These are phyloP conservation scores for Erucastrum elatum DNA, from an alignment of 345 rosid genomes.

Conservation along the genomic window DNA sequence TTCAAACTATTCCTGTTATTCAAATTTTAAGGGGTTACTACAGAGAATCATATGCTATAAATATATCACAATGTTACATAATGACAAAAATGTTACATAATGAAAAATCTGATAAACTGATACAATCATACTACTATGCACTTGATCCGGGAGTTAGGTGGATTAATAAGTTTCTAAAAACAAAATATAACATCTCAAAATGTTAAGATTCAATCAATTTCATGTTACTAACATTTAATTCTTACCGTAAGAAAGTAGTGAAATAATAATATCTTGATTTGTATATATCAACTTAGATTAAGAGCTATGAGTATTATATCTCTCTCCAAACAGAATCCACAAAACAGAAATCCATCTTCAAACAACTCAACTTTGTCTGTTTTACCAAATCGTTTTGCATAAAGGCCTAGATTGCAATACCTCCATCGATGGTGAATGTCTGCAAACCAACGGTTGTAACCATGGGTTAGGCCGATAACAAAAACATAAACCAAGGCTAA, in stretches of 20 bases:
- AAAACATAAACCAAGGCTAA: constrained; percentile 6
- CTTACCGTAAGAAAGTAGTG: background rate
- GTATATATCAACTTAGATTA: too few relatives aligned
- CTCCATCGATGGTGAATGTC: constrained; percentile 92
- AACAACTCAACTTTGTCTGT: constrained; percentile 11
- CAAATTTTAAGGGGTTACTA: too few relatives aligned
- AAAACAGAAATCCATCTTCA: constrained; percentile 4
- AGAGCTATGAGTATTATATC: too few relatives aligned
- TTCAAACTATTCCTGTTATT: too few relatives aligned
- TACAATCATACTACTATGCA: too few relatives aligned
- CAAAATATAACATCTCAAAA: background rate
- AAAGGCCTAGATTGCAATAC: constrained; percentile 74
- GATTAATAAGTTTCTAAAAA: too few relatives aligned
- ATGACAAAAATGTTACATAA: too few relatives aligned
- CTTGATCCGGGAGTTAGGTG: background rate
- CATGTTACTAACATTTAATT: background rate
- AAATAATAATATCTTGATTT: background rate
- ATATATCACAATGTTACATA: too few relatives aligned
- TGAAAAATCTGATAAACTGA: too few relatives aligned
- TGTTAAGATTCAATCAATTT: background rate
- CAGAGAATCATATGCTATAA: too few relatives aligned
- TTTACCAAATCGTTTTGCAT: constrained; percentile 1
- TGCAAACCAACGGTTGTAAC: constrained; percentile 42
- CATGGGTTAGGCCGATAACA: constrained; percentile 10
- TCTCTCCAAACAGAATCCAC: constrained; percentile 17